Evolutionary conservation across 2,329 filamentous ascomycete genomes (phyloP).

Genomic region (Chalaropsis ovoidea): DNA sequence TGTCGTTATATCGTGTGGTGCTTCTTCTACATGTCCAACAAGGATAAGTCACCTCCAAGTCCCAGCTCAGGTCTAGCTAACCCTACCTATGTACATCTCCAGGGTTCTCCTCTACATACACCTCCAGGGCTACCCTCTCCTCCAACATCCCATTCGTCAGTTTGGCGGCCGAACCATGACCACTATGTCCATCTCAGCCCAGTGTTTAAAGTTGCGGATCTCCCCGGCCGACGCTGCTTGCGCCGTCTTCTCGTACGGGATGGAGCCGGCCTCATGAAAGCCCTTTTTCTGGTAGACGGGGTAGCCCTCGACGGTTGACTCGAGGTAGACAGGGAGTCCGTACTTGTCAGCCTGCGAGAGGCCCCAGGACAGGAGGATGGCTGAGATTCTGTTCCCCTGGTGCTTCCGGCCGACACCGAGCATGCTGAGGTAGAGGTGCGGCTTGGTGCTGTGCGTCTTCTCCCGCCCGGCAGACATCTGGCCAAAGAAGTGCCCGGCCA

Average conservation of each 20-base stretch:
- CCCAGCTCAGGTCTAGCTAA: no score
- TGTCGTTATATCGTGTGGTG: no score
- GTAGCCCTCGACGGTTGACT: constrained; percentile 22
- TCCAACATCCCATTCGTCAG: not conserved
- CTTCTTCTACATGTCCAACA: no score
- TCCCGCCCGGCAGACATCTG: constrained; percentile 21
- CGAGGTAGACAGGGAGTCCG: constrained; percentile 21
- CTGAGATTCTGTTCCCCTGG: constrained; percentile 18
- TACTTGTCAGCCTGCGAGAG: constrained; percentile 21
- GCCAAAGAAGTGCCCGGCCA: constrained; percentile 22
- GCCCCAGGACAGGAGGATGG: constrained; percentile 21
- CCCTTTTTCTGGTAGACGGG: constrained; percentile 22
- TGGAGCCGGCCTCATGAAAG: constrained; percentile 19
- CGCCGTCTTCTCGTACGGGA: constrained; percentile 19
- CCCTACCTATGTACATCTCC: no score
- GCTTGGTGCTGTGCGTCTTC: constrained; percentile 21
- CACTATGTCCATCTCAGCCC: constrained; percentile 19
- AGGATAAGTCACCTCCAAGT: no score
- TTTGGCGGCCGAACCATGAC: constrained; percentile 21
- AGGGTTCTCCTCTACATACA: no score
- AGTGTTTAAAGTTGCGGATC: constrained; percentile 17
- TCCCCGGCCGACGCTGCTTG: not conserved
- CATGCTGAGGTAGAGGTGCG: constrained; percentile 23
- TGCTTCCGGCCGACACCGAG: constrained; percentile 20
- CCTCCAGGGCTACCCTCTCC: no score